These are phyloP conservation scores for Mycena kentingensis DNA, from an alignment of 768 basidiomycete genomes.

Conservation along the genomic window DNA sequence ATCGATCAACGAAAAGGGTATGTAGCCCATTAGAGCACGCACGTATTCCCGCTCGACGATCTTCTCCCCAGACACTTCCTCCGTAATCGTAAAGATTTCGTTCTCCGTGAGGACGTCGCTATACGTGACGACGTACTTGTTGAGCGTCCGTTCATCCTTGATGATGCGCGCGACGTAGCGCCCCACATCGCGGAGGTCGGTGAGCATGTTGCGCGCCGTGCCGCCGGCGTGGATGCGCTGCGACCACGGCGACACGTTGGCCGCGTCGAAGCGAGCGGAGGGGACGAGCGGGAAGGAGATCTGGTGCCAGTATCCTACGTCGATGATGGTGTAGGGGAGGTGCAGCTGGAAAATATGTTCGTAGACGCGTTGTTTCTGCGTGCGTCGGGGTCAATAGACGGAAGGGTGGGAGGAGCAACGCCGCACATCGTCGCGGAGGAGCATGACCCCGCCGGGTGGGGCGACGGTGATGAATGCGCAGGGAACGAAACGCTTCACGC, in stretches of 20 bases:
- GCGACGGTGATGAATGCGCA: slow-evolving; percentile 9
- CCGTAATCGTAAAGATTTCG: slow-evolving; percentile 28
- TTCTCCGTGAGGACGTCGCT: slow-evolving; percentile 29
- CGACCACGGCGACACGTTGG: too few species aligned
- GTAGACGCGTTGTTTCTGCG: slow-evolving; percentile 31
- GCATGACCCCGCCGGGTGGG: slow-evolving; percentile 12
- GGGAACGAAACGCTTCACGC: too few species aligned
- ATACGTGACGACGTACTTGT: too few species aligned
- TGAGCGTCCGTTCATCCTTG: too few species aligned
- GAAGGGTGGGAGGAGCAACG: not conserved
- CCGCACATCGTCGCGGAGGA: too few species aligned
- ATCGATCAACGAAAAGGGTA: not conserved
- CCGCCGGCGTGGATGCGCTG: too few species aligned
- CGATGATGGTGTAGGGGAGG: slow-evolving; percentile 33
- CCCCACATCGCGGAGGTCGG: too few species aligned
- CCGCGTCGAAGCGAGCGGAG: too few species aligned
- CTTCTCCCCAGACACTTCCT: too few species aligned
- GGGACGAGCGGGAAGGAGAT: slow-evolving; percentile 14
- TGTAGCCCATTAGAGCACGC: not conserved
- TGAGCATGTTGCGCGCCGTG: too few species aligned
- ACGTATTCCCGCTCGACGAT: slow-evolving; percentile 8
- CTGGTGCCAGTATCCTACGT: slow-evolving; percentile 36
- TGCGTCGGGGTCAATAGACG: not conserved
- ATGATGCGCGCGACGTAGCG: too few species aligned
- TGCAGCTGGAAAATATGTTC: slow-evolving; percentile 27